Conservation (phyloP, 163 green algal genomes). For the Picocystis sp. region DNA sequence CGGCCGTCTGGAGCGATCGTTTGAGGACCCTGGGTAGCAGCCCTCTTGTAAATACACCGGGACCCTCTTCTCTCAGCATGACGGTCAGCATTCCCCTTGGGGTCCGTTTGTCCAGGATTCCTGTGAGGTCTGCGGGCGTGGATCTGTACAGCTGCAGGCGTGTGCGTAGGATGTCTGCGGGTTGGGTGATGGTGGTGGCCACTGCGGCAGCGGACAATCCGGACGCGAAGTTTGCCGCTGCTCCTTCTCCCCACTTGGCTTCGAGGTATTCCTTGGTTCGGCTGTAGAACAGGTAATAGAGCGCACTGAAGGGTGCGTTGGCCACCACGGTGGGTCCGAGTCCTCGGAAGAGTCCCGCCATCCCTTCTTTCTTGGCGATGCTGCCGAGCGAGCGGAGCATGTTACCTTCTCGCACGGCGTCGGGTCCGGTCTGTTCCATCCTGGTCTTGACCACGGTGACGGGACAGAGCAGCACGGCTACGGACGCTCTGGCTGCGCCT, state of each 20-base stretch:
- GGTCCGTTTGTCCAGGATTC: too few relatives aligned
- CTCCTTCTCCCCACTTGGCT: conserved; percentile 4
- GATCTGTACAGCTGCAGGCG: conserved; percentile 47
- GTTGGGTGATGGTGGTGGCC: conserved; percentile 74
- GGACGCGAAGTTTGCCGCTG: conserved; percentile 45
- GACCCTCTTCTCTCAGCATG: too few relatives aligned
- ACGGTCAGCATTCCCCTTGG: too few relatives aligned
- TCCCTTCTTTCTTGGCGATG: conserved; percentile 44
- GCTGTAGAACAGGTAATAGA: conserved; percentile 84
- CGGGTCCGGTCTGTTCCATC: conserved; percentile 50
- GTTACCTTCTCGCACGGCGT: conserved; percentile 24
- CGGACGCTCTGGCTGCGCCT: conserved; percentile 46
- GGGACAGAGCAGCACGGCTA: conserved; percentile 48
- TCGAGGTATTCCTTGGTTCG: conserved; percentile 18
- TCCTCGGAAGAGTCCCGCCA: conserved; percentile 53
- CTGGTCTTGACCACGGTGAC: conserved; percentile 79
- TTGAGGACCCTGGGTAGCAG: conserved; percentile 37
- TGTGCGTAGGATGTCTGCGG: conserved; percentile 66
- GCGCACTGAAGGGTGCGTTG: conserved; percentile 69
- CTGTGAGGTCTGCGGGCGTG: too few relatives aligned
- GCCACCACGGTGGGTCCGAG: conserved; percentile 58
- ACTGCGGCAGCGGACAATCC: conserved; percentile 46
- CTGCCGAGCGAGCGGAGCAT: conserved; percentile 39
- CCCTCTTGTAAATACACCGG: too few relatives aligned
- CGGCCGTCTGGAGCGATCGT: conserved; percentile 64